Conservation (phyloP, 441 rosid species). For the Pelargonium fulgidum region DNA sequence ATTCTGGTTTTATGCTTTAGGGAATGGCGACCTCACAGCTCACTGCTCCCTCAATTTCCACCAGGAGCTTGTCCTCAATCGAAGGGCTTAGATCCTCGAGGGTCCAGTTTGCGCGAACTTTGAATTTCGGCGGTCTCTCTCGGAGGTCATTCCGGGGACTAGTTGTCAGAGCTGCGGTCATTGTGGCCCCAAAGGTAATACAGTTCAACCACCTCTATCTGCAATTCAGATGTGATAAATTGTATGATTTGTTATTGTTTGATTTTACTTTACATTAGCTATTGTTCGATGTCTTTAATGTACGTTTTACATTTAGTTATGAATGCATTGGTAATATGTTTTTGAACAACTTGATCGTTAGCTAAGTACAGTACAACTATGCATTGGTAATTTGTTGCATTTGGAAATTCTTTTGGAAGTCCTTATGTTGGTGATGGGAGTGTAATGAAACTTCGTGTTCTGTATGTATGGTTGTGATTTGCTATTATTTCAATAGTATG, state of each 20-base stretch:
- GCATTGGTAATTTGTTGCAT: no score
- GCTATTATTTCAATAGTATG: no score
- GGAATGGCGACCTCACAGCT: slow-evolving; percentile 76
- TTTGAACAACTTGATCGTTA: no score
- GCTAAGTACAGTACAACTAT: no score
- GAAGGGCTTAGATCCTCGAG: slow-evolving; percentile 63
- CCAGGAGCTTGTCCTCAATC: slow-evolving; percentile 50
- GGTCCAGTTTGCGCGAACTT: slow-evolving; percentile 42
- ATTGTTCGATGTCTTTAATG: no score
- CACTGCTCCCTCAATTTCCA: slow-evolving; percentile 53
- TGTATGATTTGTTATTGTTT: background rate
- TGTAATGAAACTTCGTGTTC: no score
- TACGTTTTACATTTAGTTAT: no score
- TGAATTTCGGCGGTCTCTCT: slow-evolving; percentile 33
- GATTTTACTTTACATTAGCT: no score
- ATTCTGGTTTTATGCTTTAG: slow-evolving; percentile 9
- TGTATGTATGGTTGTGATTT: no score
- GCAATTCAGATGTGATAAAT: background rate
- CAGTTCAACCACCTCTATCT: background rate
- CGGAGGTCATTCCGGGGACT: slow-evolving; percentile 38
- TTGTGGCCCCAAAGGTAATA: slow-evolving; percentile 80
- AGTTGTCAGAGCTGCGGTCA: slow-evolving; percentile 71
- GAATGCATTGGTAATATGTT: no score
- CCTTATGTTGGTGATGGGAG: no score
- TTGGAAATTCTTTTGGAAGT: no score